These are phyloP conservation scores for Sporothrix humicola DNA, from an alignment of 2,329 filamentous ascomycete genomes.

Conservation along the genomic window DNA sequence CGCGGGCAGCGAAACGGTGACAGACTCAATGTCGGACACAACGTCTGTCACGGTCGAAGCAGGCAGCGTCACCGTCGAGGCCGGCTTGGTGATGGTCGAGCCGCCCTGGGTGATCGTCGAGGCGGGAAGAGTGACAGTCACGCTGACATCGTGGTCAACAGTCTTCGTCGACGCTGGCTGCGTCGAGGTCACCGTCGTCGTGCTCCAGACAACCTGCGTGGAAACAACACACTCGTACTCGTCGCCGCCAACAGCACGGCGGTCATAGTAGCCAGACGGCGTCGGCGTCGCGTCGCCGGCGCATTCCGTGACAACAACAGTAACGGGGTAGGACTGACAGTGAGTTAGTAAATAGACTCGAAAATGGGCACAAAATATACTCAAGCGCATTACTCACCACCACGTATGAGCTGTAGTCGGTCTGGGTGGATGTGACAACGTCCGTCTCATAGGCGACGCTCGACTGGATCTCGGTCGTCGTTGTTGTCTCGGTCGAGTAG, in stretches of 20 bases:
- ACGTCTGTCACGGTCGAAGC: constrained; percentile 33
- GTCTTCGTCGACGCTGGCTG: background rate
- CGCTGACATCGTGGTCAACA: constrained; percentile 18
- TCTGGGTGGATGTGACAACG: constrained; percentile 15
- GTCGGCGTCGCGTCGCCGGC: background rate
- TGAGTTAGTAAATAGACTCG: background rate
- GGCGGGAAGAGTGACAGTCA: constrained; percentile 34
- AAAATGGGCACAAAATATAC: background rate
- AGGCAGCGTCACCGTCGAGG: constrained; percentile 23
- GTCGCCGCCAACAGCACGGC: background rate
- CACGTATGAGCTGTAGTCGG: constrained; percentile 27
- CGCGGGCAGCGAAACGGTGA: constrained; percentile 6
- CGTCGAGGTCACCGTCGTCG: constrained; percentile 26
- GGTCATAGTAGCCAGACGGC: background rate
- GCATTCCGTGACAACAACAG: constrained; percentile 16
- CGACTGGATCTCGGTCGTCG: constrained; percentile 18
- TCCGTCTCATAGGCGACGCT: constrained; percentile 10
- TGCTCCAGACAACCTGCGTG: constrained; percentile 25
- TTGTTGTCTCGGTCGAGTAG: constrained; percentile 23
- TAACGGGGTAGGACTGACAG: constrained; percentile 29
- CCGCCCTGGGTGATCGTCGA: constrained; percentile 31
- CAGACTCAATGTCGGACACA: constrained; percentile 13
- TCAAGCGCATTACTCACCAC: background rate
- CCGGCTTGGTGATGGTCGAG: constrained; percentile 31
- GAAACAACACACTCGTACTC: constrained; percentile 26